Percentiles rank a stretch among this genome's conserved stretches.
Evolutionary conservation across 306 rosid genomes (phyloP).

Genomic region (Trifolium repens): DNA sequence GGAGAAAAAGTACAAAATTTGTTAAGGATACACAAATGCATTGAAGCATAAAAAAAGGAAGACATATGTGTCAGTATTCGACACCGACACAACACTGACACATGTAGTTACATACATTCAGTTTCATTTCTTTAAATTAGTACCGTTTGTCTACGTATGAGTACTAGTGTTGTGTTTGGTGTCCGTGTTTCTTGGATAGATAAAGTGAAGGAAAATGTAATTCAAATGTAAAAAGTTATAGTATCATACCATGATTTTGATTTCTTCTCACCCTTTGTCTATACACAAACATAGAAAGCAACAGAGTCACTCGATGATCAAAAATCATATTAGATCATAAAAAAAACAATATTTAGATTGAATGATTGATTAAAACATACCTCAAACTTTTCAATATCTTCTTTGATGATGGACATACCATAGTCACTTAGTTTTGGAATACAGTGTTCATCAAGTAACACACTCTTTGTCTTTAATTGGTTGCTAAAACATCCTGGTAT

Average conservation of each 20-base stretch:
- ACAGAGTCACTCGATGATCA: slow-evolving; percentile 32
- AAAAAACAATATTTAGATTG: neutral
- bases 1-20: slow-evolving; percentile 25
- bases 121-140: neutral
- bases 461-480: slow-evolving; percentile 65
- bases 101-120: neutral
- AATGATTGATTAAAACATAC: slow-evolving; percentile 44
- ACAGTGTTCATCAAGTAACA: slow-evolving; percentile 81
- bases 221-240: neutral
- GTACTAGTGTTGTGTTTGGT: neutral
- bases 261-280: slow-evolving; percentile 66
- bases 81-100: neutral
- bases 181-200: neutral
- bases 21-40: neutral
- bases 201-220: neutral
- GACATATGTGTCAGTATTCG: neutral
- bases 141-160: neutral
- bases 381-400: slow-evolving; percentile 66
- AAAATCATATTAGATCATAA: slow-evolving; percentile 1
- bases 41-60: neutral
- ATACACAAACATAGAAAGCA: slow-evolving; percentile 39
- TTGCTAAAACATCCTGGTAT: slow-evolving; percentile 81
- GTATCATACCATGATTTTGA: slow-evolving; percentile 66
- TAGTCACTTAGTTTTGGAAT: slow-evolving; percentile 87
- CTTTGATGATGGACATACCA: slow-evolving; percentile 70